Evolutionary conservation across 2,329 filamentous ascomycete species (phyloP).

Genomic region (Penicillium brevicompactum): DNA sequence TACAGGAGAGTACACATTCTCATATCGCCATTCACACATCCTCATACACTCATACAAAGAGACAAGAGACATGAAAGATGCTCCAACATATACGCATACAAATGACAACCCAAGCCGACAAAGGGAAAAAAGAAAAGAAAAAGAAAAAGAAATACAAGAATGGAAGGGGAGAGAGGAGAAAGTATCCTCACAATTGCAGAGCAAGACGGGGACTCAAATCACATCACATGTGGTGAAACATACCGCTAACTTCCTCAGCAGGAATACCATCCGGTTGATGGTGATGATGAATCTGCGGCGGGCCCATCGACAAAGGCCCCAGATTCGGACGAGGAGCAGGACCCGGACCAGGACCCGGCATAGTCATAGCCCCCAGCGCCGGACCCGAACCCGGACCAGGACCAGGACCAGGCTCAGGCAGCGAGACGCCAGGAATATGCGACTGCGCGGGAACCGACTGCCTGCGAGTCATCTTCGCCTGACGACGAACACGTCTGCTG

Average conservation of each 20-base stretch:
- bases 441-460: constrained; percentile 67
- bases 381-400: constrained; percentile 58
- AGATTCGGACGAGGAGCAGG: constrained; percentile 35
- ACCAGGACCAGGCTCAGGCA: constrained; percentile 55
- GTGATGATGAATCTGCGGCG: constrained; percentile 70
- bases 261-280: constrained; percentile 67
- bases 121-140: constrained; percentile 5
- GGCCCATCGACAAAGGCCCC: constrained; percentile 70
- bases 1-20: constrained; percentile 24
- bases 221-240: constrained; percentile 90
- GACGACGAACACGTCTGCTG: constrained; percentile 86
- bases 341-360: constrained; percentile 48
- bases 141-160: constrained; percentile 10
- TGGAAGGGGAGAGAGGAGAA: constrained; percentile 8
- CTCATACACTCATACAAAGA: constrained; percentile 16
- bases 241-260: constrained; percentile 84
- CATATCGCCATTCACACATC: constrained; percentile 16
- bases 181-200: background rate
- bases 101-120: constrained; percentile 6
- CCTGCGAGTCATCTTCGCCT: constrained; percentile 93
- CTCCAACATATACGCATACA: constrained; percentile 23
- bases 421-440: constrained; percentile 49
- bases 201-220: constrained; percentile 13
- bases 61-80: background rate
- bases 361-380: constrained; percentile 59